A percentile compares a stretch with the other conserved stretches of the same genome.
These are phyloP conservation scores for Prosopis cineraria DNA, from an alignment of 306 rosid species.

Conservation along the genomic window DNA sequence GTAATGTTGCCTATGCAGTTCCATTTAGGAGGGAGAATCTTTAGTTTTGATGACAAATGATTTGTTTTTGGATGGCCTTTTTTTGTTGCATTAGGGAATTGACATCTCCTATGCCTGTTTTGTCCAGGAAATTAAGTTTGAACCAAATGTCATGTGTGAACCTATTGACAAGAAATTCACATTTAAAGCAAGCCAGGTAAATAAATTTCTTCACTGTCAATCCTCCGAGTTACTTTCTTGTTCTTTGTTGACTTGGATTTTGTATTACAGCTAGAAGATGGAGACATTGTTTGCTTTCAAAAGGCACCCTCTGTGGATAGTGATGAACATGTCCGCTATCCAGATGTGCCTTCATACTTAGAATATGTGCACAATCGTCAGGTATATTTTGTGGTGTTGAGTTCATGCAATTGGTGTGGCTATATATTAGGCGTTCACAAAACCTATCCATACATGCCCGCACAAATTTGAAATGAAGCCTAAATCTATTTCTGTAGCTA, in stretches of 20 bases:
- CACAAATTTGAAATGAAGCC: background rate
- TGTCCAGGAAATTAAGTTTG: constrained; percentile 92
- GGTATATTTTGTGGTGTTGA: constrained; percentile 44
- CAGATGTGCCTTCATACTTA: constrained; percentile 92
- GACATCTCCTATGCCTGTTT: constrained; percentile 12
- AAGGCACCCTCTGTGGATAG: constrained; percentile 43
- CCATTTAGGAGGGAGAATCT: background rate
- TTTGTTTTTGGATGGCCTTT: background rate
- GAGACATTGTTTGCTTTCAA: constrained; percentile 92
- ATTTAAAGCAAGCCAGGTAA: constrained; percentile 91
- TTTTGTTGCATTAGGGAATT: constrained; percentile 2
- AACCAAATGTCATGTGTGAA: constrained; percentile 97
- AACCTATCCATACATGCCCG: background rate
- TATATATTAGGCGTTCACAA: background rate
- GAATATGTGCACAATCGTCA: constrained; percentile 94
- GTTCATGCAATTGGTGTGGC: background rate
- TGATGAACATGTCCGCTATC: constrained; percentile 50
- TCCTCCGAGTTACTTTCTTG: constrained; percentile 12
- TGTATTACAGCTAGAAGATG: constrained; percentile 83
- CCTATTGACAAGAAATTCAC: constrained; percentile 84
- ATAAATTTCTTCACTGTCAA: background rate
- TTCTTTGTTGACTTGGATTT: constrained; percentile 16
- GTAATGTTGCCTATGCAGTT: constrained; percentile 5
- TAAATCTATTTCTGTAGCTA: background rate
- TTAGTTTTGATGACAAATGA: background rate